Evolutionary conservation across 352 stramenopile species (phyloP).

Genomic region (Phytophthora pseudosyringae): DNA sequence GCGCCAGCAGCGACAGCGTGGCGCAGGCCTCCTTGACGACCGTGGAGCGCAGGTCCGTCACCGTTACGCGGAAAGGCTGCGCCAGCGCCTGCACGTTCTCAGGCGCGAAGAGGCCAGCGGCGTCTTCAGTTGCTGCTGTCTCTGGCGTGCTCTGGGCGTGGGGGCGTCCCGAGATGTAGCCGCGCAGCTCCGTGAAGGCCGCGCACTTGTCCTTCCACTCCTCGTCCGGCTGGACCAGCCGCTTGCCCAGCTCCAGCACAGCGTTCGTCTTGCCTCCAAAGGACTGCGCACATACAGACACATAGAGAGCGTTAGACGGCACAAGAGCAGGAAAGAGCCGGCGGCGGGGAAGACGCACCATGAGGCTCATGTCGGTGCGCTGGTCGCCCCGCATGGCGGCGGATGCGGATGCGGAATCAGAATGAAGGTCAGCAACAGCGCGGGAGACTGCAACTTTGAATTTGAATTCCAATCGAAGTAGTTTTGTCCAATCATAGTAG

Average conservation of each 20-base stretch:
- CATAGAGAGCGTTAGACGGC: slow-evolving; percentile 5
- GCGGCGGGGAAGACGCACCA: slow-evolving; percentile 38
- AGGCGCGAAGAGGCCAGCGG: slow-evolving; percentile 37
- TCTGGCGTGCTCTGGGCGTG: slow-evolving; percentile 8
- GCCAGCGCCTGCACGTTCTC: slow-evolving; percentile 64
- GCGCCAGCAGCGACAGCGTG: slow-evolving; percentile 51
- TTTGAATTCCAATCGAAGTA: not conserved
- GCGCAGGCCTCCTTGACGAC: slow-evolving; percentile 71
- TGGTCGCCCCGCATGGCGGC: slow-evolving; percentile 6
- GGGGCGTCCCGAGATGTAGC: slow-evolving; percentile 37
- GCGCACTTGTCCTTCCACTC: slow-evolving; percentile 68
- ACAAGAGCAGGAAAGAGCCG: not conserved
- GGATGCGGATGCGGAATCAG: slow-evolving; percentile 30
- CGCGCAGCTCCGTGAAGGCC: slow-evolving; percentile 51
- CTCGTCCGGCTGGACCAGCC: slow-evolving; percentile 57
- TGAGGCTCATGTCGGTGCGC: slow-evolving; percentile 54
- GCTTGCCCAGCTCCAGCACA: slow-evolving; percentile 55
- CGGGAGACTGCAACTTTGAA: slow-evolving; percentile 5
- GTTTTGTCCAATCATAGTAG: slow-evolving; percentile 22
- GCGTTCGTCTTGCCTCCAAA: slow-evolving; percentile 57
- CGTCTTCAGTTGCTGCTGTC: not conserved
- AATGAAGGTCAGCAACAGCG: slow-evolving; percentile 33
- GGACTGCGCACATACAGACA: slow-evolving; percentile 30
- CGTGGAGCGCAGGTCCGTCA: slow-evolving; percentile 61
- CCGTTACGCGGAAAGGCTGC: slow-evolving; percentile 62